Conservation (phyloP, 345 rosid genomes). For the Eucalyptus shirleyi region DNA sequence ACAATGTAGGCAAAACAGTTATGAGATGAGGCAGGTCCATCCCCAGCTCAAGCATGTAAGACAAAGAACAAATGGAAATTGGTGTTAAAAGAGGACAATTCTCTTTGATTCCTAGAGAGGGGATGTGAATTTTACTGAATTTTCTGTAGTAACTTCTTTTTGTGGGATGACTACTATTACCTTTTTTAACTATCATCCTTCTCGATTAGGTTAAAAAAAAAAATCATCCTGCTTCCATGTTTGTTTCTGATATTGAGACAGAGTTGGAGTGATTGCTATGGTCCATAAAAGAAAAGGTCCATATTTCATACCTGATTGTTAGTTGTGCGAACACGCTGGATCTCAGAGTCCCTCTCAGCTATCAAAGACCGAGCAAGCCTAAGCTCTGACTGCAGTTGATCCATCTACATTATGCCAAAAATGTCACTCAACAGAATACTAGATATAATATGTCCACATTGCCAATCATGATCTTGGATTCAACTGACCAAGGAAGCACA, state of each 20-base stretch:
- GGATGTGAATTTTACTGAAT: neutral
- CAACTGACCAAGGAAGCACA: neutral
- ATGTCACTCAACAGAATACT: neutral
- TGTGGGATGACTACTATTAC: neutral
- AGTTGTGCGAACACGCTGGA: conserved; percentile 58
- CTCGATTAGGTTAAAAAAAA: neutral
- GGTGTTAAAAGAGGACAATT: neutral
- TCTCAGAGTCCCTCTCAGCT: conserved; percentile 83
- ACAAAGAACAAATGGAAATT: neutral
- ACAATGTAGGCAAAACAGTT: neutral
- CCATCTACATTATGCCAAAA: conserved; percentile 36
- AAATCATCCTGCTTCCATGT: neutral
- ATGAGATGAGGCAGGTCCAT: neutral
- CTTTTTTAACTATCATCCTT: neutral
- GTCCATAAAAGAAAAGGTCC: neutral
- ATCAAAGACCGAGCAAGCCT: conserved; percentile 83
- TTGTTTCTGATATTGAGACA: neutral
- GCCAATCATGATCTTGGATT: neutral
- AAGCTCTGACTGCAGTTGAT: conserved; percentile 86
- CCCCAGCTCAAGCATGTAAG: neutral
- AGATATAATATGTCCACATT: neutral
- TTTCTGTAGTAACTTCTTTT: neutral
- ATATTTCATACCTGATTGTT: conserved; percentile 64
- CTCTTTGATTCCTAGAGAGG: neutral
- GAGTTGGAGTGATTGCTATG: neutral